A percentile compares a stretch with the other conserved stretches of the same genome.
Evolutionary conservation across 345 rosid species (phyloP).

Genomic region (Eucalyptus virginea): DNA sequence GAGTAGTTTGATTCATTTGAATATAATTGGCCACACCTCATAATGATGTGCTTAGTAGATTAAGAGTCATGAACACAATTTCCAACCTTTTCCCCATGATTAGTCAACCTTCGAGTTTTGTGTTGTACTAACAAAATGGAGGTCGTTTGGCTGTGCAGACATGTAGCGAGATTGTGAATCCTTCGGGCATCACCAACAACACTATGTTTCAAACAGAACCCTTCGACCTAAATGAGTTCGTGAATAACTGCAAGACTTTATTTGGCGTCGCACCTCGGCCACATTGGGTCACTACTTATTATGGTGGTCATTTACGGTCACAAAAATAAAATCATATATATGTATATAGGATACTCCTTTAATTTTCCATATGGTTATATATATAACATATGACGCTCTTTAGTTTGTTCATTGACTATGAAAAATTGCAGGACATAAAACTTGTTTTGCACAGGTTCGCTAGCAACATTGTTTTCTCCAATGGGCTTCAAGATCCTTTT

Average conservation of each 20-base stretch:
- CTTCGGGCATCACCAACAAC: neutral
- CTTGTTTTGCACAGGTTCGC: slow-evolving; percentile 25
- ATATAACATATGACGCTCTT: neutral
- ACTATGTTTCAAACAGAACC: neutral
- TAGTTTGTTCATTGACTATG: neutral
- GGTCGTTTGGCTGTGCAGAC: neutral
- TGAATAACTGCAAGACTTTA: neutral
- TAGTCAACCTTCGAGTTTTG: neutral
- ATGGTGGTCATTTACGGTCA: neutral
- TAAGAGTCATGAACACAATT: neutral
- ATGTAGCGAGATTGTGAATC: neutral
- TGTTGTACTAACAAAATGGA: neutral
- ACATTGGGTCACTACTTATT: neutral
- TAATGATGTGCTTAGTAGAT: neutral
- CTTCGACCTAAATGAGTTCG: neutral
- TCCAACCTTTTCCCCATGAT: neutral
- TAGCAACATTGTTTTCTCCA: slow-evolving; percentile 54
- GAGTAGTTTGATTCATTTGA: neutral
- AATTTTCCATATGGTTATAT: neutral
- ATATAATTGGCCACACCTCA: neutral
- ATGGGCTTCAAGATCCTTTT: slow-evolving; percentile 45
- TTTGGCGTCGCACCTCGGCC: neutral
- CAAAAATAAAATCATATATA: neutral
- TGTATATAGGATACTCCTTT: neutral
- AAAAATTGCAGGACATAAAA: slow-evolving; percentile 20